phyloP scores from a whole-genome alignment of 441 rosid species.

The Brassica hybrid region DNA sequence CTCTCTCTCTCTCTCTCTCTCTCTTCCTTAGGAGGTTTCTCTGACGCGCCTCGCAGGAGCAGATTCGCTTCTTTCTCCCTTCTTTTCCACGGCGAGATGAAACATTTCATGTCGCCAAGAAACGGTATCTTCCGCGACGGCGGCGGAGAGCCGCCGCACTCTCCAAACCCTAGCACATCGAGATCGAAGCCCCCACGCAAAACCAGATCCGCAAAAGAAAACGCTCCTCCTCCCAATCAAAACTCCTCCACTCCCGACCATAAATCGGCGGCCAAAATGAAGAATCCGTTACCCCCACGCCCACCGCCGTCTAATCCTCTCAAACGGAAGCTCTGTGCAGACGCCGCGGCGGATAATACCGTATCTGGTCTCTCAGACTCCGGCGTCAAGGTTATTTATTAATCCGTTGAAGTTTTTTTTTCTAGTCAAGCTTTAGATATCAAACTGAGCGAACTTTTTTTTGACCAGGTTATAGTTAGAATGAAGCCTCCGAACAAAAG shows the following conservation, averaged over 20 bases:
- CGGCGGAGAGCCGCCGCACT: constrained; percentile 23
- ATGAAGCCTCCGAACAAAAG: not conserved
- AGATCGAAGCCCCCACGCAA: constrained; percentile 55
- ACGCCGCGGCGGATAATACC: constrained; percentile 45
- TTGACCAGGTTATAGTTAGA: not conserved
- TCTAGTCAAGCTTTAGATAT: no score
- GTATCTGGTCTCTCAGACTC: constrained; percentile 54
- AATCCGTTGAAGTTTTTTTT: not conserved
- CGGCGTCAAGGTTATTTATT: constrained; percentile 67
- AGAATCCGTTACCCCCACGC: constrained; percentile 73
- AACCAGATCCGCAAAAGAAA: constrained; percentile 63
- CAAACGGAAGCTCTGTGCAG: constrained; percentile 72
- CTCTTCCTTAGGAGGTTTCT: no score
- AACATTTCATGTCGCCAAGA: constrained; percentile 76
- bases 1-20: no score
- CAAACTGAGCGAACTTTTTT: no score
- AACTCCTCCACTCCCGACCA: constrained; percentile 42
- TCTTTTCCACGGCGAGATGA: constrained; percentile 48
- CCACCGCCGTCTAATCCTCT: constrained; percentile 85
- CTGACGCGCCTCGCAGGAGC: no score
- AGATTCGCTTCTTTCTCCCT: no score
- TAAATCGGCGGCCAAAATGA: constrained; percentile 53
- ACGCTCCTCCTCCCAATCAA: constrained; percentile 77
- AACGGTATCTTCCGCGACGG: constrained; percentile 62
- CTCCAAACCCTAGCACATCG: constrained; percentile 48